Base-by-base conservation (phyloP, 352 stramenopile species). In the Phytophthora kernoviae region DNA sequence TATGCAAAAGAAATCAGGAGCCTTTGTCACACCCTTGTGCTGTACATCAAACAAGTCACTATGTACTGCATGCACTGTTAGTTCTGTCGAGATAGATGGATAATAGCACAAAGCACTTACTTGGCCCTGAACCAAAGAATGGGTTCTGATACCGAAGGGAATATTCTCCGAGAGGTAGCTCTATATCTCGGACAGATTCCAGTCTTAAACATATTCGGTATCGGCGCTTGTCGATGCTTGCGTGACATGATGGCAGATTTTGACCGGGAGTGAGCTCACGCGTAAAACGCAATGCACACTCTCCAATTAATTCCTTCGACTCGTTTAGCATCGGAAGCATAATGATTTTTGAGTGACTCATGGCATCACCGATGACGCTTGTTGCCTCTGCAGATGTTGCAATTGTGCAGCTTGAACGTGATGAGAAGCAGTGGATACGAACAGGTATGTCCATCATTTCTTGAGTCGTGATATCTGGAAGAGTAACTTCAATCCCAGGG, bases 141-240 rank as follows among this genome's bases (percentile, higher is more conserved):
- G 75, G 75, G 26, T 79, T 73, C 26, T 63, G 47, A 26, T 69
- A 85, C 15, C 54, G 43, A 15, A 85, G 63, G 2, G 53, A 56
- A 24, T 75, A 74, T 20, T 54, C 51, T 10, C 75, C 63, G 39
- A 30, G 24, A 30, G 66, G n/a, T 1, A 43, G 39, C 14, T 58
- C 39, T 9, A 82, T 48, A 21, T 82, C 64, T 7, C 58, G 62
- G 1, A 83, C 44, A 1, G 73, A 77, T 49, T 78, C 73, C 2
- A 85, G 15, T 30, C 65, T 74, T 26, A 85, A 8, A 34, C 70
- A 82, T 36, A 85, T 27, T 10, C 56, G 67, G 30, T 75, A 83
- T 2, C 58, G 48, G 18, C 57, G 73, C 0, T 12, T 62, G n/a
- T 54, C 33, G 36, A 33, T 24, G 24, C 24, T 66, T 39, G 42